Percentiles rank a stretch among this genome's conserved stretches.
These are phyloP conservation scores for Thinopyrum obtusiflorum DNA, from an alignment of 202 grass and related monocot genomes.

Conservation along the genomic window DNA sequence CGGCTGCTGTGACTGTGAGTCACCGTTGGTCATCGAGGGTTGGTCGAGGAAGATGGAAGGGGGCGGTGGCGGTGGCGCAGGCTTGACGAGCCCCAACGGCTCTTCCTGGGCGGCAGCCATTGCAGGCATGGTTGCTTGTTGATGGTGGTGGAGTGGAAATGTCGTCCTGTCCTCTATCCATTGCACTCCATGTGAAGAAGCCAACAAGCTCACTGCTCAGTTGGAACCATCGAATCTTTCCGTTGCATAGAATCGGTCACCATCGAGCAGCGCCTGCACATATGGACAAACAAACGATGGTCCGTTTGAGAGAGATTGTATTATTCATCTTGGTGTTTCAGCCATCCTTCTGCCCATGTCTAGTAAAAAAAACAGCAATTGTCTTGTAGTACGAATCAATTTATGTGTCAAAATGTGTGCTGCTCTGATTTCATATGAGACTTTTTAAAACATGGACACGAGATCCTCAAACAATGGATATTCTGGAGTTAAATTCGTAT, in stretches of 20 bases:
- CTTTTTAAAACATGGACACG: background rate
- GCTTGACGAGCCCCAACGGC: background rate
- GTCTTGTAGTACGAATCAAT: background rate
- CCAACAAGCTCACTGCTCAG: background rate
- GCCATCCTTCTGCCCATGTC: background rate
- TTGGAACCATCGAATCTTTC: slow-evolving; percentile 10
- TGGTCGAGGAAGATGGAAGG: background rate
- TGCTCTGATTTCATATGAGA: background rate
- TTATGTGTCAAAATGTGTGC: background rate
- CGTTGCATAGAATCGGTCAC: background rate
- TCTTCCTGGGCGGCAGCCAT: background rate
- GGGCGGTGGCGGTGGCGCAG: background rate
- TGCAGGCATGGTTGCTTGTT: background rate
- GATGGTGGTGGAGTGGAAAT: background rate
- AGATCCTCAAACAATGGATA: background rate
- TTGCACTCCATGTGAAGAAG: background rate
- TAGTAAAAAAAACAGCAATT: background rate
- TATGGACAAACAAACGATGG: background rate
- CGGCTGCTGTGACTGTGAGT: background rate
- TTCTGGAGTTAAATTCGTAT: background rate
- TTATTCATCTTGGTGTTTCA: background rate
- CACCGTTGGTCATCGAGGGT: background rate
- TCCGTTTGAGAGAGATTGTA: background rate
- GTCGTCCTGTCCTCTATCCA: background rate
- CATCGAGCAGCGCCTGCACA: background rate